A percentile compares a stretch with the other conserved stretches of the same genome.
phyloP scores from a whole-genome alignment of 495 filamentous ascomycete genomes.

The Cercophora sp. region DNA sequence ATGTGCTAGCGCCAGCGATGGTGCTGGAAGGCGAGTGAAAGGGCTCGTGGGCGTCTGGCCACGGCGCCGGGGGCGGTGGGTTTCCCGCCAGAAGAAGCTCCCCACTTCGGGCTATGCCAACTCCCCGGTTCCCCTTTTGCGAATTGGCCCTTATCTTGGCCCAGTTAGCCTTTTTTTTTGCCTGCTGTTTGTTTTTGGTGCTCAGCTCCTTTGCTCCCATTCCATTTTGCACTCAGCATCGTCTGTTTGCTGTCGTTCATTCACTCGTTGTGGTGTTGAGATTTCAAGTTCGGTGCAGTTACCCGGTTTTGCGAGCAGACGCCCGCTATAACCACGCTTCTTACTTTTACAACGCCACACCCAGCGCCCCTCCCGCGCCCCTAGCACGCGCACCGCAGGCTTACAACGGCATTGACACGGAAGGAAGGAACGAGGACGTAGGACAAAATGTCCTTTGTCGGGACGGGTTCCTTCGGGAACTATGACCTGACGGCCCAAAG shows the following conservation, averaged over 20 bases:
- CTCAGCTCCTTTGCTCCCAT: neutral
- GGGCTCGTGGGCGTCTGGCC: no score
- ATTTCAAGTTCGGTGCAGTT: neutral
- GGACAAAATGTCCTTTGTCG: constrained; percentile 38
- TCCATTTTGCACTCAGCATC: no score
- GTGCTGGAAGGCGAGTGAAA: no score
- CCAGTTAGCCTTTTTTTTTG: neutral
- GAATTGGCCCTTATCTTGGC: constrained; percentile 8
- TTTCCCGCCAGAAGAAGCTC: neutral
- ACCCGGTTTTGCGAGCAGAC: neutral
- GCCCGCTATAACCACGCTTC: no score
- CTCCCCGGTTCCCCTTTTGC: constrained; percentile 13
- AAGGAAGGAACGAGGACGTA: neutral
- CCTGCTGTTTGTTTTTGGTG: neutral
- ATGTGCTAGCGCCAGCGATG: no score
- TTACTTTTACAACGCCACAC: no score
- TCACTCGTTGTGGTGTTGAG: neutral
- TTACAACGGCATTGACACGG: neutral
- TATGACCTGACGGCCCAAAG: constrained; percentile 42
- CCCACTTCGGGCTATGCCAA: constrained; percentile 21
- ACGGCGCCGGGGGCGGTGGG: constrained; percentile 8
- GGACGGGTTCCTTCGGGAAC: constrained; percentile 39
- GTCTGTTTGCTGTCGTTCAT: no score
- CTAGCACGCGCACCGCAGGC: neutral
- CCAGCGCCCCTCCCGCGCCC: neutral